phyloP scores from a whole-genome alignment of 1,139 yeast genomes.

The Scheffersomyces cryptocercus region DNA sequence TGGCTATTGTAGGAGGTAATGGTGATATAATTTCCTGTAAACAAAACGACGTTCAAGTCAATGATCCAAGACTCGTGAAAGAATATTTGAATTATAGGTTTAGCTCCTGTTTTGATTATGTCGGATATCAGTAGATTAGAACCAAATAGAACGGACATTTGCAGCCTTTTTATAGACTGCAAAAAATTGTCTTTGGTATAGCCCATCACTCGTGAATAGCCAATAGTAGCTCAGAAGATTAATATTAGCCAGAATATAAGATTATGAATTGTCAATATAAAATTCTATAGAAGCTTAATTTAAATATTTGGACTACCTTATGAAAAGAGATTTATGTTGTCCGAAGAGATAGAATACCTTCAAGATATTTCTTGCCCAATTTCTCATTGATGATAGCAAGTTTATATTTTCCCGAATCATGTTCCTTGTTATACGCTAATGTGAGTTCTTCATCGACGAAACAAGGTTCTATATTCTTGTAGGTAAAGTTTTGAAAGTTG shows the following conservation, averaged over 20 bases:
- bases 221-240: too few species aligned
- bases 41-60: conserved; percentile 35
- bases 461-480: conserved; percentile 54
- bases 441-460: conserved; percentile 23
- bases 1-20: conserved; percentile 46
- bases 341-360: conserved; percentile 2
- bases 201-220: too few species aligned
- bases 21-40: conserved; percentile 43
- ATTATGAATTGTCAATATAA: too few species aligned
- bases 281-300: too few species aligned
- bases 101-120: not conserved
- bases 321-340: too few species aligned
- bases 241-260: too few species aligned
- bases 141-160: too few species aligned
- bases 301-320: too few species aligned
- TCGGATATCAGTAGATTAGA: too few species aligned
- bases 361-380: conserved; percentile 7
- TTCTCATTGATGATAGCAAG: conserved; percentile 5
- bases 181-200: too few species aligned
- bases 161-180: too few species aligned
- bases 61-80: conserved; percentile 34
- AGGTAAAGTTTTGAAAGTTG: conserved; percentile 32
- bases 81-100: conserved; percentile 39
- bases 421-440: not conserved
- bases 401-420: not conserved